These are phyloP conservation scores for Diutina mesorugosa DNA, from an alignment of 1,139 yeast species.

Conservation along the genomic window DNA sequence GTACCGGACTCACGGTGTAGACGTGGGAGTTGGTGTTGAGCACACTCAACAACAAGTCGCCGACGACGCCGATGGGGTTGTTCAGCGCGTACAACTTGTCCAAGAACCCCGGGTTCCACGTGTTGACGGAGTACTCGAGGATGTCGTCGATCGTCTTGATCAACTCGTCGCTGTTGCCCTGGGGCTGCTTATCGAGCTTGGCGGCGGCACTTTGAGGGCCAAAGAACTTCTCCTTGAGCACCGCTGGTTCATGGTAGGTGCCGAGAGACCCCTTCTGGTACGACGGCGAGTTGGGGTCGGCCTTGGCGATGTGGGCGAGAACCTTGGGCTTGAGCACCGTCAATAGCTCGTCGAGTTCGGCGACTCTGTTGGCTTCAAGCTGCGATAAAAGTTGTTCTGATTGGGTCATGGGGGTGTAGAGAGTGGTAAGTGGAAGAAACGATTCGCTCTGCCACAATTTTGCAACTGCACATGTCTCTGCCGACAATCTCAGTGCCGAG, in stretches of 20 bases:
- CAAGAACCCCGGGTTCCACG: slow-evolving; percentile 81
- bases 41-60: slow-evolving; percentile 57
- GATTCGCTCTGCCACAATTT: background rate
- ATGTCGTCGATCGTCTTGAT: slow-evolving; percentile 42
- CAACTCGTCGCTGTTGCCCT: slow-evolving; percentile 12
- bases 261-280: slow-evolving; percentile 23
- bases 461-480: background rate
- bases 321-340: slow-evolving; percentile 23
- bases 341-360: slow-evolving; percentile 24
- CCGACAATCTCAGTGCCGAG: background rate
- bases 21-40: slow-evolving; percentile 81
- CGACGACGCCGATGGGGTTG: slow-evolving; percentile 70
- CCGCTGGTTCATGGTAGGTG: slow-evolving; percentile 22
- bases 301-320: slow-evolving; percentile 20
- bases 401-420: background rate
- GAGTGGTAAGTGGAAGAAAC: background rate
- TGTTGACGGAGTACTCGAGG: slow-evolving; percentile 58
- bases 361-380: slow-evolving; percentile 23
- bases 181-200: slow-evolving; percentile 4
- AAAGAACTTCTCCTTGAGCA: slow-evolving; percentile 9
- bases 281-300: slow-evolving; percentile 17
- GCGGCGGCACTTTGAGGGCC: background rate
- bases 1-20: slow-evolving; percentile 73
- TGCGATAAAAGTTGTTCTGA: background rate
- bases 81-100: slow-evolving; percentile 79